phyloP scores from a whole-genome alignment of 805 yeast genomes.

The Candida corydali region DNA sequence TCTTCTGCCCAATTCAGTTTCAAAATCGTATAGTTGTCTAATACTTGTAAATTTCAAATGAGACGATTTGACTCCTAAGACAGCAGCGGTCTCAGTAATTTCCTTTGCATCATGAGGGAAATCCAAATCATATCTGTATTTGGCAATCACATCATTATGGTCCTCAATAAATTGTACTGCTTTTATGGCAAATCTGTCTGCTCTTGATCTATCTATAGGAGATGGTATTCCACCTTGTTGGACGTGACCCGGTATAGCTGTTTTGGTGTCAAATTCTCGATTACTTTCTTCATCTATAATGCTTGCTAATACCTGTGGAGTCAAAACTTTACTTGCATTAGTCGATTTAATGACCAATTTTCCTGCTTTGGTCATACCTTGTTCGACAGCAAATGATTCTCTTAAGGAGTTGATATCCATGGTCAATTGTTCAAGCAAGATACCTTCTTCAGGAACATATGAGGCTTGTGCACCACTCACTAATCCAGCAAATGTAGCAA shows the following conservation, averaged over 20 bases:
- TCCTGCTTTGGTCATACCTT: slow-evolving; percentile 80
- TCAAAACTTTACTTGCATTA: slow-evolving; percentile 75
- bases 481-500: slow-evolving; percentile 81
- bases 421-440: slow-evolving; percentile 61
- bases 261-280: slow-evolving; percentile 81
- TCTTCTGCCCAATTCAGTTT: slow-evolving; percentile 75
- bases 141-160: slow-evolving; percentile 16
- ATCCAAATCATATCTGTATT: slow-evolving; percentile 22
- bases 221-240: slow-evolving; percentile 97
- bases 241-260: slow-evolving; percentile 96
- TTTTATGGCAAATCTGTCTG: slow-evolving; percentile 84
- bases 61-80: slow-evolving; percentile 77
- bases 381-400: slow-evolving; percentile 65
- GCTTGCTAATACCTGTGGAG: slow-evolving; percentile 77
- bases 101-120: slow-evolving; percentile 30
- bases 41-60: slow-evolving; percentile 73
- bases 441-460: slow-evolving; percentile 85
- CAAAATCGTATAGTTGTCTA: slow-evolving; percentile 75
- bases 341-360: slow-evolving; percentile 81
- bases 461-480: slow-evolving; percentile 90
- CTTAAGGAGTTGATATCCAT: slow-evolving; percentile 70
- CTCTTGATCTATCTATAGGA: slow-evolving; percentile 88
- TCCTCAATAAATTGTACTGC: slow-evolving; percentile 86
- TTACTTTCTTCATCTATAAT: slow-evolving; percentile 76
- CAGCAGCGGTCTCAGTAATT: slow-evolving; percentile 58